Base-by-base conservation (phyloP, 179 eudicot species). In the Carnegiea gigantea region DNA sequence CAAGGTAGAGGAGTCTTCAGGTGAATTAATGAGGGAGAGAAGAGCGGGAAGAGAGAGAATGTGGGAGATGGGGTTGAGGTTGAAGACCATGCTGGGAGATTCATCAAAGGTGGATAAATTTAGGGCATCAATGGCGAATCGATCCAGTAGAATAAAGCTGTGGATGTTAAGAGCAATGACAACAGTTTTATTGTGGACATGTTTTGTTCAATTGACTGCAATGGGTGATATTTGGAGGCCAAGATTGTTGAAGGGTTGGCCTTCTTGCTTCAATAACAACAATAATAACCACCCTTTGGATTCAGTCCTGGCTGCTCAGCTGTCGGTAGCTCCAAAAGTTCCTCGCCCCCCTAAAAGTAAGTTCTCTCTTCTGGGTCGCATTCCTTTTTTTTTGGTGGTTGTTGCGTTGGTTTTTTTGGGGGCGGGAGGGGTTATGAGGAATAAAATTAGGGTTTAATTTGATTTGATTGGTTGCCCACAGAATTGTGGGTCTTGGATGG, bases 331-430 rank as follows among this genome's bases (percentile, higher is more conserved):
- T 70, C 76, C 84, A 4, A 87, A 81, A 77, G 54, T 88, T 84
- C 62, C 60, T 82, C 88, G 75, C 46, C 92, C 93, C 5, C 95
- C 93, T 11, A 93, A 93, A 87, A 89, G 97, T 93, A 85, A 89
- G 93, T 89, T 57, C 24, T 51, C 57, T 70, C 73, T 64, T 77
- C 21, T 26, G 49, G 72, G 62, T 65, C 6, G 2, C 33, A 4
- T 62, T 23, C 21, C 40, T 67, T 0, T 67, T 28, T 67, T 15
- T 67, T 28, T 24, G 21, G 9, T 17, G 38, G 71, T 9, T 49
- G 10, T 51, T 51, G 20, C 20, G 57, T 13, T 12, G 57, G 57
- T 51, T 67, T 13, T 28, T 28, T 0, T 0, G 36, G 36, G 36
- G 40, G 20, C 3, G 72, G 72, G 10, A 21, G 20, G 43, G 11